Base-by-base conservation (phyloP, 192 early-diverging fungal genomes). In the Coemansia sp. region DNA sequence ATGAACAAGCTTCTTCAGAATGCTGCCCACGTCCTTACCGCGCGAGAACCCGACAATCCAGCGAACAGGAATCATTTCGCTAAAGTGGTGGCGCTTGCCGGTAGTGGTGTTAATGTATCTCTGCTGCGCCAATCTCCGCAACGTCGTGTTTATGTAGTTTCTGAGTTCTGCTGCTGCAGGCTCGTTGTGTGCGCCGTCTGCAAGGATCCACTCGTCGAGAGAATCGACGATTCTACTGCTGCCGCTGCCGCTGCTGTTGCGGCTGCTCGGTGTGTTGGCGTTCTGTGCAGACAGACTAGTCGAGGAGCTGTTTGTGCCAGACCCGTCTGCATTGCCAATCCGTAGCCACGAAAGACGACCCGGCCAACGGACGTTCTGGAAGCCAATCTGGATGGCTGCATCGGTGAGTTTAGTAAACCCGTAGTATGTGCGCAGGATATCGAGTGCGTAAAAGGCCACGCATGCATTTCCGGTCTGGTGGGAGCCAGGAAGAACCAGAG, bases 101-200 rank as follows among this genome's bases (percentile, higher is more conserved):
- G 19, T 22, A 0, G 67, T 69, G 38, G 53, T 64, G 10, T 66
- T 67, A 16, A 76, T 73, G 19, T 74, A 74, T 20, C 74, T 64
- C 38, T 76, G 68, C 65, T 71, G 68, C 9, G 68, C 45, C 49
- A 77, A 43, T 2, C 75, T 71, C 14, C 75, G 71, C 65, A 82
- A 39, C 0, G 79, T 77, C 2, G 71, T 71, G 70, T 92, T 86
- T 7, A 96, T 75, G 77, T 89, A 95, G 2, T 72, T 79, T 10
- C 88, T 68, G 32, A 98, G 76, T 22, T 77, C 88, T n/a, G 63
- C 56, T 0, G 90, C 89, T 0, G 92, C 94, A 7, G 86, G 86
- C 46, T 83, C 81, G 75, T 98, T 98, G 73, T 98, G 96, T 5
- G 95, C 94, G 12, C 96, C 96, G 69, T 98, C 96, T 0, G 93